These are phyloP conservation scores for Hippophae gyantsensis DNA, from an alignment of 306 rosid species.

Conservation along the genomic window DNA sequence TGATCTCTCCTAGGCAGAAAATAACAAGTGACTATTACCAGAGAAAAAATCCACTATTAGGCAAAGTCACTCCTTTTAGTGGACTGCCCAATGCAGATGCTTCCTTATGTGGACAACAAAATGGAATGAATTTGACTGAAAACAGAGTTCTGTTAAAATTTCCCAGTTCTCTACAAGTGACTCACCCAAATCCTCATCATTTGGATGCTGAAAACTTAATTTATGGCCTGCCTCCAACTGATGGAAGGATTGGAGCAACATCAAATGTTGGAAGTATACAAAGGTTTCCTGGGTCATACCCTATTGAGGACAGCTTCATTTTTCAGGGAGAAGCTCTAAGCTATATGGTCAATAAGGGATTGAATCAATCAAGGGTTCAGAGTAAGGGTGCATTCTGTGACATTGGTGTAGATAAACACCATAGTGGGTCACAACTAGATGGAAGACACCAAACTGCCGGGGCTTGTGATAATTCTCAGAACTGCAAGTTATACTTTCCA, in stretches of 20 bases:
- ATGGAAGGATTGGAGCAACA: slow-evolving; percentile 23
- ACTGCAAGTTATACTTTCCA: slow-evolving; percentile 16
- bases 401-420: slow-evolving; percentile 21
- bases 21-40: slow-evolving; percentile 13
- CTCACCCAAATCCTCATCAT: slow-evolving; percentile 22
- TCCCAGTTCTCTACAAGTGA: slow-evolving; percentile 12
- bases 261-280: slow-evolving; percentile 15
- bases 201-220: slow-evolving; percentile 12
- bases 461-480: slow-evolving; percentile 23
- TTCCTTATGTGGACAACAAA: slow-evolving; percentile 11
- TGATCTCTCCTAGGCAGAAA: slow-evolving; percentile 20
- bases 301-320: slow-evolving; percentile 44
- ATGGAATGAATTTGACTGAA: slow-evolving; percentile 21
- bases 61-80: slow-evolving; percentile 18
- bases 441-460: slow-evolving; percentile 14
- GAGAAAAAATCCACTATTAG: slow-evolving; percentile 2
- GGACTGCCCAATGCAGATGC: slow-evolving; percentile 24
- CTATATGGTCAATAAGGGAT: slow-evolving; percentile 23
- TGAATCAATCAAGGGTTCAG: slow-evolving; percentile 22
- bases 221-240: slow-evolving; percentile 12
- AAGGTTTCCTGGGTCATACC: slow-evolving; percentile 24
- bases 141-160: slow-evolving; percentile 20
- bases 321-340: slow-evolving; percentile 43
- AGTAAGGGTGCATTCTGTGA: slow-evolving; percentile 19
- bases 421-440: slow-evolving; percentile 22